Evolutionary conservation across 164 flowering plant species (phyloP).

Genomic region (Cinnamomum micranthum): DNA sequence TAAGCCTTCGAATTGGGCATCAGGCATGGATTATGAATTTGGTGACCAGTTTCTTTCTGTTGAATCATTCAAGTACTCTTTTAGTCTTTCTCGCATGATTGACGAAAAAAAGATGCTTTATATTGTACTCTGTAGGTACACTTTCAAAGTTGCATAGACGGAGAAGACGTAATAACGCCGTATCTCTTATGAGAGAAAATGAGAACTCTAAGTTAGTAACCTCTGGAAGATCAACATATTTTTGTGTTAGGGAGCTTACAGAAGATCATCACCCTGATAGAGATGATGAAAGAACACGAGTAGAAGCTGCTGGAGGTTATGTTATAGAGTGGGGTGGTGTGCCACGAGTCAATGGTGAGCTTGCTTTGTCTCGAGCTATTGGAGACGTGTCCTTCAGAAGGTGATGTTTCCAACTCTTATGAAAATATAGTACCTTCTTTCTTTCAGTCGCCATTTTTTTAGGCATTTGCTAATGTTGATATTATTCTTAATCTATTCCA

Average conservation of each 20-base stretch:
- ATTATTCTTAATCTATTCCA: background rate
- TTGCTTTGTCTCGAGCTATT: constrained; percentile 89
- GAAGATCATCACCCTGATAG: constrained; percentile 92
- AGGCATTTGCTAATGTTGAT: background rate
- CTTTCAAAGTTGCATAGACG: constrained; percentile 46
- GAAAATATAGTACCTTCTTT: background rate
- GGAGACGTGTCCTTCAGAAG: constrained; percentile 82
- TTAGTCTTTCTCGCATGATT: background rate
- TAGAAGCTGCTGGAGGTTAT: constrained; percentile 91
- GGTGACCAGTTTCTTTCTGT: background rate
- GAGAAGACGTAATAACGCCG: constrained; percentile 42
- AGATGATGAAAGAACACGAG: constrained; percentile 82
- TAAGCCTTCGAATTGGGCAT: background rate
- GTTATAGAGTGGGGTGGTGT: constrained; percentile 75
- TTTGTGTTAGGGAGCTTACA: constrained; percentile 76
- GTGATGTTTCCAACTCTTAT: constrained; percentile 23
- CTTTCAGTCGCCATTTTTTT: background rate
- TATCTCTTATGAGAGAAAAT: constrained; percentile 33
- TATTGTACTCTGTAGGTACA: constrained; percentile 58
- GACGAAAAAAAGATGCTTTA: background rate
- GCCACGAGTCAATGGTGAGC: constrained; percentile 83
- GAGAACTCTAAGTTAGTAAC: constrained; percentile 25
- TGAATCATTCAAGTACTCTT: background rate
- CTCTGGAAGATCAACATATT: constrained; percentile 38
- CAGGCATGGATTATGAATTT: background rate